Evolutionary conservation across 306 rosid genomes (phyloP).

Genomic region (Inga laurina): DNA sequence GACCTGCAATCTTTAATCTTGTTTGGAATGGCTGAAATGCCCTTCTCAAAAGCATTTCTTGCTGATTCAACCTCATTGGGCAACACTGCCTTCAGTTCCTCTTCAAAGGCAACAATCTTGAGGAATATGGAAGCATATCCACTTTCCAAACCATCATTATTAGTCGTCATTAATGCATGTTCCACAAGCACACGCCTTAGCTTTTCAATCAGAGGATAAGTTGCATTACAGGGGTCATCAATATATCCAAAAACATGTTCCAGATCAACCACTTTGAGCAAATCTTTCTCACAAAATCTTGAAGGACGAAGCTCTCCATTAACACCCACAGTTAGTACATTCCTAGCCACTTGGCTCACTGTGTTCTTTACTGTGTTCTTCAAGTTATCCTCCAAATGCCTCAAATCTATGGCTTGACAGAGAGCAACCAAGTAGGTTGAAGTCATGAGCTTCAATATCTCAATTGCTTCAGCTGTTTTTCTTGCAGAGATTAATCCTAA

Average conservation of each 20-base stretch:
- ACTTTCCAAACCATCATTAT: conserved; percentile 29
- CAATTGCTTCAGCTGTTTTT: conserved; percentile 48
- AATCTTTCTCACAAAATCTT: conserved; percentile 42
- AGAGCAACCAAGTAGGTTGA: conserved; percentile 44
- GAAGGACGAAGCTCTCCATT: conserved; percentile 43
- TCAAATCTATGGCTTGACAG: conserved; percentile 59
- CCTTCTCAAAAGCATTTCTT: conserved; percentile 37
- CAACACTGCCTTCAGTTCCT: conserved; percentile 39
- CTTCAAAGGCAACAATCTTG: conserved; percentile 47
- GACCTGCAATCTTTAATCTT: conserved; percentile 38
- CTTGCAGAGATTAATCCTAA: conserved; percentile 46
- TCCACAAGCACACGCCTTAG: conserved; percentile 44
- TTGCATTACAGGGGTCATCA: conserved; percentile 42
- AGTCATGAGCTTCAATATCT: conserved; percentile 48
- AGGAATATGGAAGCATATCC: conserved; percentile 32
- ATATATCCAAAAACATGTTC: conserved; percentile 44
- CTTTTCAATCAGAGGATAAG: conserved; percentile 45
- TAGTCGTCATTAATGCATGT: conserved; percentile 30
- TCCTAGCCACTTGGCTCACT: conserved; percentile 45
- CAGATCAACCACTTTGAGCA: conserved; percentile 41
- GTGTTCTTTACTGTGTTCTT: conserved; percentile 33
- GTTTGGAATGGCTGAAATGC: conserved; percentile 37
- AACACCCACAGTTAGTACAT: conserved; percentile 32
- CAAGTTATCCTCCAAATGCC: conserved; percentile 49
- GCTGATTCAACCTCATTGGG: conserved; percentile 43